A percentile compares a stretch with the other conserved stretches of the same genome.
These are phyloP conservation scores for Chenopodium quinoa DNA, from an alignment of 148 eudicot species.

Conservation along the genomic window DNA sequence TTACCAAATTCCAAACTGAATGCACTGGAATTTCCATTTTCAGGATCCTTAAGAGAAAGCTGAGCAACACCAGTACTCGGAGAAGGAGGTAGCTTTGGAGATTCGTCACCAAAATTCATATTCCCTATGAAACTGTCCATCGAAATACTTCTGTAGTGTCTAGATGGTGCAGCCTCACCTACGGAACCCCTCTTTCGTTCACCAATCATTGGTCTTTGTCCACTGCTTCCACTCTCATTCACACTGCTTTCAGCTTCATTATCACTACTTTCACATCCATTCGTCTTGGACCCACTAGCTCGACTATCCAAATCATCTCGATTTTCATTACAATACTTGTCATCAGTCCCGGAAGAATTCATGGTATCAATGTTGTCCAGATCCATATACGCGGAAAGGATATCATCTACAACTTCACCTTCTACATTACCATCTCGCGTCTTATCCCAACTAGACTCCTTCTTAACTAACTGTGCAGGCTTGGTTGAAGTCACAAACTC, in stretches of 20 bases:
- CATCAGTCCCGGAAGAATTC: conserved; percentile 79
- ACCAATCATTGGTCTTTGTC: conserved; percentile 43
- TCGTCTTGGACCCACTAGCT: conserved; percentile 83
- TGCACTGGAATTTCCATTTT: conserved; percentile 43
- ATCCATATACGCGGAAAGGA: conserved; percentile 79
- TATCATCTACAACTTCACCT: conserved; percentile 72
- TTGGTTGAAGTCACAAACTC: conserved; percentile 46
- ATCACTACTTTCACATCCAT: conserved; percentile 87
- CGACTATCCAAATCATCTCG: conserved; percentile 78
- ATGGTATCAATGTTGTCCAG: conserved; percentile 71
- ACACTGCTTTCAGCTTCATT: conserved; percentile 84
- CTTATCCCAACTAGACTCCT: conserved; percentile 64
- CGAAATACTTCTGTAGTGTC: conserved; percentile 83
- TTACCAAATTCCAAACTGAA: conserved; percentile 84
- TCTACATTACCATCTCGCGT: conserved; percentile 44
- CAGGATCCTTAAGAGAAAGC: conserved; percentile 65
- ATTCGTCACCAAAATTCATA: conserved; percentile 66
- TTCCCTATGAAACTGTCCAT: conserved; percentile 94
- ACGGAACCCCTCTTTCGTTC: conserved; percentile 63
- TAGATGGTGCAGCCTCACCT: conserved; percentile 65
- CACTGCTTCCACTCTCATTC: conserved; percentile 58
- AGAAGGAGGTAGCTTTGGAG: conserved; percentile 66
- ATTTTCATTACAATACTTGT: conserved; percentile 60
- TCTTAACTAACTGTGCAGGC: conserved; percentile 66
- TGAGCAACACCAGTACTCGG: conserved; percentile 65